Evolutionary conservation across 2,329 filamentous ascomycete species (phyloP), one percentile per base, ranked within the genome.

Genomic region (Dothistroma septosporum): DNA sequence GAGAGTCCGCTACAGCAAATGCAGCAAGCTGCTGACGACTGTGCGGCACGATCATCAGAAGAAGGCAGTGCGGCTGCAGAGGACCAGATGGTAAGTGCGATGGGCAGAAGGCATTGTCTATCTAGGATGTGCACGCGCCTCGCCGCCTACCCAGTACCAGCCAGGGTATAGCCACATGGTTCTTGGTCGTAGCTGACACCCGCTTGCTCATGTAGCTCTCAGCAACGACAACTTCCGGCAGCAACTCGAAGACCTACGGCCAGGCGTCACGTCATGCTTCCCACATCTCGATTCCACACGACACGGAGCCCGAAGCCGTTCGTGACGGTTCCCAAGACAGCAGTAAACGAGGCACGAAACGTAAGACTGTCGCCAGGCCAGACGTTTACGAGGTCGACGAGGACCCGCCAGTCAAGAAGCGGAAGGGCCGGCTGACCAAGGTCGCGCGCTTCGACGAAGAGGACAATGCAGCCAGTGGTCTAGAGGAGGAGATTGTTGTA

Each of bases 401-500:
- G 11, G 33, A 52, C 32, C 31, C 32, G 28, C 48, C 46, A n/a
- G 41, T 19, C 14, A 44, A 44, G 9, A 61, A 53, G 22, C 49
- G 55, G 31, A 53, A 35, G 24, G 37, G 52, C 8, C 47, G 37
- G 11, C 37, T 50, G 10, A 5, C 48, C 24, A 50, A 47, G 32
- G 47, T 12, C 6, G 35, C 16, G 12, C 47, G 16, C 11, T 28
- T 46, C 10, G 47, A 22, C 11, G 58, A 58, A 4, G 32, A 58
- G 4, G 53, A 55, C 21, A 44, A n/a, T 5, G 41, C 41, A n/a
- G 14, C 16, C 8, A 44, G 41, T n/a, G 9, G 24, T 28, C 41
- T 16, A 9, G 35, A 60, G n/a, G 49, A 60, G 22, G 55, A 61
- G 46, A 63, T 60, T 6, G 46, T 41, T 19, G 52, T 53, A 16